Evolutionary conservation across 73 alveolate species (phyloP).

Genomic region (Chromera velia): DNA sequence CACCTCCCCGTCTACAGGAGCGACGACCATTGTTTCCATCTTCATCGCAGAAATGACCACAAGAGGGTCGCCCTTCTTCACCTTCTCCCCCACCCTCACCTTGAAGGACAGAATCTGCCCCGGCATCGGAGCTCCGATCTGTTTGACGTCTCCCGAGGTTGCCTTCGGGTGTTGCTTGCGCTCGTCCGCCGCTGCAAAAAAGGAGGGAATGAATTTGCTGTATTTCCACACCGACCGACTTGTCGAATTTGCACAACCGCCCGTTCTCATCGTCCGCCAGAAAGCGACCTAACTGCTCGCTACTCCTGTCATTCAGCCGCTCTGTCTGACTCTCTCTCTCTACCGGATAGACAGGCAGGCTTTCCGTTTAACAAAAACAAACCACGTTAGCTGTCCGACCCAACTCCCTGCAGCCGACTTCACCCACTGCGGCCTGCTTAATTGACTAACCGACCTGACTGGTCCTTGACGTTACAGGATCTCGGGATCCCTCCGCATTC

Average conservation of each 20-base stretch:
- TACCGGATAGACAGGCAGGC: neutral
- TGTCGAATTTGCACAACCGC: no score
- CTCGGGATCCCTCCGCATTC: neutral
- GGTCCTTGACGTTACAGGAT: neutral
- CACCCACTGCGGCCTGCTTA: no score
- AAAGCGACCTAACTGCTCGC: no score
- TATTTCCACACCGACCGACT: no score
- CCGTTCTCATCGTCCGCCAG: no score
- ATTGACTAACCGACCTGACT: neutral
- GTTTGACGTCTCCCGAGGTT: neutral
- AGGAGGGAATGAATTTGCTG: neutral
- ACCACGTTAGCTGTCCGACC: no score
- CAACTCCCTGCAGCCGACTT: no score
- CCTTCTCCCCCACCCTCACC: neutral
- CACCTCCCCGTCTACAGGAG: no score
- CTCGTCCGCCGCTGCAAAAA: neutral
- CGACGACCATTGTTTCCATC: neutral
- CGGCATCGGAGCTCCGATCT: neutral
- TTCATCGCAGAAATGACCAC: neutral
- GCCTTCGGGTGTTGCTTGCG: neutral
- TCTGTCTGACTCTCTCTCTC: neutral
- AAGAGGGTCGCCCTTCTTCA: neutral
- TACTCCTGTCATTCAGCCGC: neutral
- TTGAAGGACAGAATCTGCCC: neutral
- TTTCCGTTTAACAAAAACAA: no score